Conservation (phyloP, 768 basidiomycete genomes). For the Serpula lacrymans region DNA sequence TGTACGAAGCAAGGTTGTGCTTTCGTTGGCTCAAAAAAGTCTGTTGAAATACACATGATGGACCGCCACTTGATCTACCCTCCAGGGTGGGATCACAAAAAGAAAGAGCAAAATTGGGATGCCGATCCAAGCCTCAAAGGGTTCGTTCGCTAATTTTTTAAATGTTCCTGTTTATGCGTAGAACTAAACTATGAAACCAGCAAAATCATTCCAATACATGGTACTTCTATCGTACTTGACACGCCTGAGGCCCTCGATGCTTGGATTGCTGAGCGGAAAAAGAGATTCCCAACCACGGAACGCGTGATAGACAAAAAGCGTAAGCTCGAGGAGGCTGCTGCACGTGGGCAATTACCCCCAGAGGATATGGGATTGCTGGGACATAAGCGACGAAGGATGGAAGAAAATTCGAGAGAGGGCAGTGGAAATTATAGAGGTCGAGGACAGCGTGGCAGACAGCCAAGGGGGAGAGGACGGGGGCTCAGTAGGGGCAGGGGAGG, state of each 20-base stretch:
- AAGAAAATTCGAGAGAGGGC: constrained; percentile 15
- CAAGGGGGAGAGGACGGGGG: constrained; percentile 28
- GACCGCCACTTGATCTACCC: constrained; percentile 86
- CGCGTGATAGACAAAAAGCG: constrained; percentile 78
- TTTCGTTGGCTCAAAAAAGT: constrained; percentile 67
- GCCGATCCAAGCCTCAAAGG: constrained; percentile 80
- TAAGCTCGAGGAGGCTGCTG: constrained; percentile 73
- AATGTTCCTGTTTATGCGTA: constrained; percentile 1
- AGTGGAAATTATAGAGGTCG: constrained; percentile 7
- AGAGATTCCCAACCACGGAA: constrained; percentile 72
- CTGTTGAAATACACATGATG: constrained; percentile 82
- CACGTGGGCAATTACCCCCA: constrained; percentile 69
- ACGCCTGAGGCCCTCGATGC: constrained; percentile 76
- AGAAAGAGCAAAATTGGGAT: constrained; percentile 66
- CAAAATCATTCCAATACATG: constrained; percentile 71
- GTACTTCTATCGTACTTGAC: constrained; percentile 73
- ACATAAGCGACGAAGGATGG: constrained; percentile 40
- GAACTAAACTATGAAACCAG: constrained; percentile 32
- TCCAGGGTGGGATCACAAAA: constrained; percentile 59
- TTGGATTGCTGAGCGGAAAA: constrained; percentile 89
- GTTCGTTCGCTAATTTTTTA: constrained; percentile 36
- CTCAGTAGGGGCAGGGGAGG: constrained; percentile 20
- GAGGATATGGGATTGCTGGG: constrained; percentile 40
- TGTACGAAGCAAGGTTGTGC: constrained; percentile 64
- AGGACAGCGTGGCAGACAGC: constrained; percentile 4